Conservation (phyloP, 208 protist species). For the Trypanosoma melophagium region DNA sequence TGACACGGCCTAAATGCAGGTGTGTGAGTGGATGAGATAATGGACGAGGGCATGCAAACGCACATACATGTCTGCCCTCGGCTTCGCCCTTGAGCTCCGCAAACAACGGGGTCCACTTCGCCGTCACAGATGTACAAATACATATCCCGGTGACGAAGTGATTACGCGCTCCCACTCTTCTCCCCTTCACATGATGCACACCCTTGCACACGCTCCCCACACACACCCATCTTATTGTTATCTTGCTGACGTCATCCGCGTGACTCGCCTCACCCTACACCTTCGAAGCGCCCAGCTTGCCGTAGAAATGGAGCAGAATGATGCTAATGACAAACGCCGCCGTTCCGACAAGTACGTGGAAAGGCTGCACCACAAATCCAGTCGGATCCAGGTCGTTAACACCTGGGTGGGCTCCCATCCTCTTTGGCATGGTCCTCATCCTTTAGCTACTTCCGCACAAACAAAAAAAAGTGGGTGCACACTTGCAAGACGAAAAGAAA, state of each 20-base stretch:
- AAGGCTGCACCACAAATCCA: conserved; percentile 72
- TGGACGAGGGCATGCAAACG: neutral
- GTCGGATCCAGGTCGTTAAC: conserved; percentile 73
- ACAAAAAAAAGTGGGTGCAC: conserved; percentile 2
- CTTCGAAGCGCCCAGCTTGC: conserved; percentile 59
- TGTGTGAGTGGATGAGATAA: too few relatives aligned
- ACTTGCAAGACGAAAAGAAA: neutral
- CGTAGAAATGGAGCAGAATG: conserved; percentile 89
- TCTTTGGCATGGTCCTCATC: conserved; percentile 64
- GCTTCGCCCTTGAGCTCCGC: too few relatives aligned
- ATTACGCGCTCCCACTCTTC: too few relatives aligned
- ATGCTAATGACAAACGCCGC: conserved; percentile 75
- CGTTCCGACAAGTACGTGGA: conserved; percentile 67
- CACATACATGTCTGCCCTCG: neutral
- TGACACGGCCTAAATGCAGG: too few relatives aligned
- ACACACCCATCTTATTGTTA: neutral
- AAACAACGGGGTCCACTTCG: too few relatives aligned
- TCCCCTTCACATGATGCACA: conserved; percentile 2
- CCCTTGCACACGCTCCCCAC: conserved; percentile 2
- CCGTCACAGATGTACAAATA: too few relatives aligned
- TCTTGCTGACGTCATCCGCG: neutral
- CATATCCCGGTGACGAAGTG: too few relatives aligned
- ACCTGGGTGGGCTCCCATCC: conserved; percentile 27
- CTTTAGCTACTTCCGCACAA: neutral
- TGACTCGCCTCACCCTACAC: neutral